Base-by-base conservation (phyloP, 1,284 basidiomycete genomes). In the Abortiporus biennis region DNA sequence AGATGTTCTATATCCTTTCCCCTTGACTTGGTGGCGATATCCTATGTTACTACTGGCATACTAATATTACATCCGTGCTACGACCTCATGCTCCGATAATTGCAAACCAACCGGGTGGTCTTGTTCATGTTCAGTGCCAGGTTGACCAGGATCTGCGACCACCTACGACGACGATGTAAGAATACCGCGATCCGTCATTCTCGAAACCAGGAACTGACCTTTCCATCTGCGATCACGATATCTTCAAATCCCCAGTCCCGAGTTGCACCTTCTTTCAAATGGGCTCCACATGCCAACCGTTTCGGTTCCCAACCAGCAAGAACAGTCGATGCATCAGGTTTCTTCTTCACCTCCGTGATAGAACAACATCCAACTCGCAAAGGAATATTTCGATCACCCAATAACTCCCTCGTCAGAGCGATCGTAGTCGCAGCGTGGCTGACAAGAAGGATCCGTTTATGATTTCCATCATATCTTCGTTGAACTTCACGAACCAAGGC, bases 201-300 rank as follows among this genome's bases (percentile, higher is more conserved):
- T 5, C 23, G 12, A 38, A 22, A 9, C 3, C 5, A 31, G 15
- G n/a, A 15, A 38, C 50, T 19, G 30, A 75, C 76, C 58, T 71
- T 59, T 16, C 72, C 72, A 44, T 71, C 56, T 3, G 67, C 66
- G 24, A 80, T 68, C 47, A 73, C 59, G 12, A 84, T 71, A 56
- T 89, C 78, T 51, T 86, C 80, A 47, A 90, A 79, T 9, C 88
- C 87, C 89, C 89, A 92, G 36, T 85, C 83, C 47, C 87, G 70
- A 43, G 75, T 69, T 1, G 74, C 55, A 2, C 83, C 85, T 1
- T 76, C 68, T 20, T 69, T 71, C 47, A 90, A 56, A 57, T 85
- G 81, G 2, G 57, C 55, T 3, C 75, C 81, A 40, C 76, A 74
- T 0, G 71, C 80, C 24, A 86, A 52, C 24, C 57, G 58, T 23